phyloP scores from a whole-genome alignment of 2,329 filamentous ascomycete species.

The Xylaria sp. region DNA sequence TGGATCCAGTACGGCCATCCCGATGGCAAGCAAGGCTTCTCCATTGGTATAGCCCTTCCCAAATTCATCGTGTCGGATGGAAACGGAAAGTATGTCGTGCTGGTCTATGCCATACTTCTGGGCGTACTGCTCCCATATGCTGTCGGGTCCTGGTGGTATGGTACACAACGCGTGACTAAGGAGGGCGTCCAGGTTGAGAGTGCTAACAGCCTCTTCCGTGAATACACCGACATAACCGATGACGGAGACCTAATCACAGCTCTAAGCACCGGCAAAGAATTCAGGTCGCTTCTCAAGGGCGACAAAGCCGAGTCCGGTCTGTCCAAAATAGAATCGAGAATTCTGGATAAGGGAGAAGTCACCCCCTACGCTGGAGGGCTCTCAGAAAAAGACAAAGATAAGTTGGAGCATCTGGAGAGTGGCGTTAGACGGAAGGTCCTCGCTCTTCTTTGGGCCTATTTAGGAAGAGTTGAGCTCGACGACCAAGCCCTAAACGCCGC shows the following conservation, averaged over 20 bases:
- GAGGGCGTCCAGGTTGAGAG: constrained; percentile 93
- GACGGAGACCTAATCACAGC: constrained; percentile 83
- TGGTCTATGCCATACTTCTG: constrained; percentile 88
- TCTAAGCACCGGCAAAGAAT: constrained; percentile 88
- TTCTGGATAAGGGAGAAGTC: constrained; percentile 70
- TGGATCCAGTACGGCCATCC: constrained; percentile 96
- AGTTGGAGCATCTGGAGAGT: constrained; percentile 83
- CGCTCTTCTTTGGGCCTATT: constrained; percentile 92
- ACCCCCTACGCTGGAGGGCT: constrained; percentile 68
- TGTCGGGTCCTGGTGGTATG: constrained; percentile 99
- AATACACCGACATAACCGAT: constrained; percentile 87
- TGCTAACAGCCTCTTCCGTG: constrained; percentile 92
- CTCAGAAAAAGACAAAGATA: constrained; percentile 77
- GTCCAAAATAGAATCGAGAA: constrained; percentile 83
- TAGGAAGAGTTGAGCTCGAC: constrained; percentile 86
- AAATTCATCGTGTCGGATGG: constrained; percentile 93
- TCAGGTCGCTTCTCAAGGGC: constrained; percentile 78
- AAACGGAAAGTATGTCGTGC: constrained; percentile 92
- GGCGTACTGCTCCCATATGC: constrained; percentile 92
- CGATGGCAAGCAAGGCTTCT: constrained; percentile 97
- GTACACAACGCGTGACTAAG: constrained; percentile 90
- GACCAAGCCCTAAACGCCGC: constrained; percentile 81
- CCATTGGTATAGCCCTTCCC: constrained; percentile 95
- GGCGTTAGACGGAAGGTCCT: constrained; percentile 85
- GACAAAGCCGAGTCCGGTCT: constrained; percentile 83